Percentiles rank a stretch among this genome's conserved stretches.
phyloP scores from a whole-genome alignment of 2,329 filamentous ascomycete genomes.

The Alternaria angustiovoidea region DNA sequence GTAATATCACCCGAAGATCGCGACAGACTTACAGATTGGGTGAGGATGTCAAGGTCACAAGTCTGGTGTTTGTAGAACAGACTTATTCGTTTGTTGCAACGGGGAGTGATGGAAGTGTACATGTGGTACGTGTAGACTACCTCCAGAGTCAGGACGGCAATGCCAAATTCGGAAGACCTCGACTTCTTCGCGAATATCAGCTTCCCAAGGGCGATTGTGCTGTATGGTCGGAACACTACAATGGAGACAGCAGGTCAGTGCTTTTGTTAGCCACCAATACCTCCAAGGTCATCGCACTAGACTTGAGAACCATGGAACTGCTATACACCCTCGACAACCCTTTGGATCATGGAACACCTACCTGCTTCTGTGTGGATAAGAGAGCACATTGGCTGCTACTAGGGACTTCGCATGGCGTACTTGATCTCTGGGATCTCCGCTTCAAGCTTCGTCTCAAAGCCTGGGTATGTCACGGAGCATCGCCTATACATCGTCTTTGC shows the following conservation, averaged over 20 bases:
- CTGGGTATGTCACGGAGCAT: conserved; percentile 85
- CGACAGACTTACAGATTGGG: conserved; percentile 84
- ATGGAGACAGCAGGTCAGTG: conserved; percentile 80
- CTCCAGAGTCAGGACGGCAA: conserved; percentile 63
- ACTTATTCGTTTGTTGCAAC: conserved; percentile 94
- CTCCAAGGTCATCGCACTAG: conserved; percentile 82
- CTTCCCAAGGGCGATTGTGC: conserved; percentile 78
- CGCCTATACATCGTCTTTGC: conserved; percentile 79
- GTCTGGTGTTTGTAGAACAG: conserved; percentile 89
- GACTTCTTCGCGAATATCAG: conserved; percentile 75
- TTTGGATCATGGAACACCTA: conserved; percentile 88
- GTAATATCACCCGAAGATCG: conserved; percentile 87
- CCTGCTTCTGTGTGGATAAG: conserved; percentile 87
- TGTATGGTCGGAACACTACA: conserved; percentile 92
- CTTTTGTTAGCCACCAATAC: conserved; percentile 86
- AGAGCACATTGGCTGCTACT: conserved; percentile 90
- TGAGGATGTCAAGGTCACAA: conserved; percentile 74
- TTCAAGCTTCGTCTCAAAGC: conserved; percentile 87
- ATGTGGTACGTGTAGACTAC: conserved; percentile 81
- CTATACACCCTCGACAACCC: conserved; percentile 85
- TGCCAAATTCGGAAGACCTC: conserved; percentile 78
- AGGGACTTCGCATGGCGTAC: conserved; percentile 89
- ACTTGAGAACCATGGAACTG: conserved; percentile 84
- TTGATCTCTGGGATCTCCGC: conserved; percentile 96
- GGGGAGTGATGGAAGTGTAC: conserved; percentile 84